A percentile compares a stretch with the other conserved stretches of the same genome.
Conservation (phyloP, 768 basidiomycete genomes). For the Lyophyllum decastes region DNA sequence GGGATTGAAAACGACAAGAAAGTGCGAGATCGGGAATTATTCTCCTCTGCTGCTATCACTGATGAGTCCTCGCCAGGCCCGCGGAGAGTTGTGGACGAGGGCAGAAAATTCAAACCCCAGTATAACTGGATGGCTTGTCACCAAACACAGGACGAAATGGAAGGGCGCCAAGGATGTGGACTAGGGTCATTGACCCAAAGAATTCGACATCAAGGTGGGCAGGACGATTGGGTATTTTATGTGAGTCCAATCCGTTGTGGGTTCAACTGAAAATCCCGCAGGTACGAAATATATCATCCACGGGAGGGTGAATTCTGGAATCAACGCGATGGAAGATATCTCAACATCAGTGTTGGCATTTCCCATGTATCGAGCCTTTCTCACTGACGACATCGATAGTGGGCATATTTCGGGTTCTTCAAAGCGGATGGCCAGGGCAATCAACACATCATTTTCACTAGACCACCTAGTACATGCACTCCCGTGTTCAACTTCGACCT, state of each 20-base stretch:
- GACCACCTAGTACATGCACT: conserved; percentile 1
- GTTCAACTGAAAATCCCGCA: neutral
- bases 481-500: neutral
- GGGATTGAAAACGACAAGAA: conserved; percentile 12
- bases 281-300: conserved; percentile 12
- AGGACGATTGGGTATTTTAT: conserved; percentile 17
- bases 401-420: conserved; percentile 12
- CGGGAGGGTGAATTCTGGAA: conserved; percentile 16
- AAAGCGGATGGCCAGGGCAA: neutral
- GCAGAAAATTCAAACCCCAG: conserved; percentile 3
- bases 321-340: conserved; percentile 13
- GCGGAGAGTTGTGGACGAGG: conserved; percentile 11
- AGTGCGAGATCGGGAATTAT: neutral
- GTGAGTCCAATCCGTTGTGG: neutral
- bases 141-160: conserved; percentile 20
- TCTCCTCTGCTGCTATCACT: neutral
- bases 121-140: conserved; percentile 23
- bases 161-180: conserved; percentile 22
- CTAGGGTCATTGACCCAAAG: conserved; percentile 26
- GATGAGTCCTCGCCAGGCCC: conserved; percentile 1
- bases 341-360: conserved; percentile 9
- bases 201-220: conserved; percentile 18
- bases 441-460: conserved; percentile 7
- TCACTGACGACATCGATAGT: neutral
- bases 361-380: neutral